Base-by-base conservation (phyloP, 2,329 filamentous ascomycete genomes). In the Ophiostoma piceae region DNA sequence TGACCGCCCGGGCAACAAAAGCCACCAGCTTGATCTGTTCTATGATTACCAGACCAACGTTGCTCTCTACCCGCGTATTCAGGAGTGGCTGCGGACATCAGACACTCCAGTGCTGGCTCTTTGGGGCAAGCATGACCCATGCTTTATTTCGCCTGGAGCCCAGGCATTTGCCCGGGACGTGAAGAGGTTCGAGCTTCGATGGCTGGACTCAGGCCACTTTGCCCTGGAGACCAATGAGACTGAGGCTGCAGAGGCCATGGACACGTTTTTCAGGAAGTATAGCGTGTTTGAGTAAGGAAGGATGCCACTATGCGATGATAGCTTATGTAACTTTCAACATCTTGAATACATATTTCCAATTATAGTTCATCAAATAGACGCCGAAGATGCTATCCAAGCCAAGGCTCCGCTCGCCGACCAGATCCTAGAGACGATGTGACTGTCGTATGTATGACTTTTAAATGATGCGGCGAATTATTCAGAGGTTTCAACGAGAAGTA, bases 161-260 rank as follows among this genome's bases (percentile, higher is more conserved):
- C 82, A 86, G 76, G 85, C 84, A 0, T 88, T 79, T 73, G 81
- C 80, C 74, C 77, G 74, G 29, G 85, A 88, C 77, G 76, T 84
- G 16, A 16, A 79, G 9, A 76, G 80, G 32, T 79, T 83, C 4
- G 81, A 85, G 74, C 74, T 87, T 54, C 78, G 81, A 71, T 78
- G 84, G 67, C 74, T 88, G 60, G 84, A 88, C 75, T 82, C 81
- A 75, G 85, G 84, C 0, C 85, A 88, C 77, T 88, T 88, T 79
- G 83, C 84, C 16, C 72, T 79, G 12, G 79, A 80, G 75, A 77
- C 73, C 0, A 77, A 80, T 67, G 77, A 79, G 73, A 62, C 69
- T 26, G 68, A 73, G 69, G 72, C 77, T 47, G 77, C 77, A 5
- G 72, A 72, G 64, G 70, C 73, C 66, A 78, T 78, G 32, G 66